A percentile compares a stretch with the other conserved stretches of the same genome.
Conservation (phyloP, 78 protist genomes). For the Bodo saltans region DNA sequence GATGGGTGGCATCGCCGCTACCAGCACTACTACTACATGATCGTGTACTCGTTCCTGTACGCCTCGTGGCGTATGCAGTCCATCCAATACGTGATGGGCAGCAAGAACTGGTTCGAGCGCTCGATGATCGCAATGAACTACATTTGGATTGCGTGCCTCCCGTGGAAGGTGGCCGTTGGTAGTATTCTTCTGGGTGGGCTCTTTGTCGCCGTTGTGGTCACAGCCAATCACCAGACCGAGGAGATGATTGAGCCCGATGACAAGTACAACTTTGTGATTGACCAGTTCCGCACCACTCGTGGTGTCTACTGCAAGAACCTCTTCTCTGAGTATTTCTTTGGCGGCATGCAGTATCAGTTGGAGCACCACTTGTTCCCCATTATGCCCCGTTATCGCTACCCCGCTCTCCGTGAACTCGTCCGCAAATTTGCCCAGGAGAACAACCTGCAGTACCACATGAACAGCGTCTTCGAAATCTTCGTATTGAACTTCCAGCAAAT, state of each 20-base stretch:
- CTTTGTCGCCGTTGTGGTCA: conserved; percentile 2
- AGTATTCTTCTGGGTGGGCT: neutral
- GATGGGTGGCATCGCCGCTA: neutral
- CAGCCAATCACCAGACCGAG: conserved; percentile 13
- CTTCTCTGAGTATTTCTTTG: neutral
- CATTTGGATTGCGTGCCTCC: neutral
- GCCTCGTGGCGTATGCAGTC: conserved; percentile 9
- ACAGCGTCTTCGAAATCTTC: neutral
- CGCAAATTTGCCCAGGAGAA: neutral
- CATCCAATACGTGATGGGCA: neutral
- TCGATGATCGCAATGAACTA: neutral
- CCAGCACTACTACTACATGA: neutral
- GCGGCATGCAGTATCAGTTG: conserved; percentile 41
- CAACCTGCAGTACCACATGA: neutral
- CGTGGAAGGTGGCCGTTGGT: neutral
- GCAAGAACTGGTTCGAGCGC: neutral
- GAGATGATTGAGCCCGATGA: neutral
- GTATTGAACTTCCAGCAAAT: neutral
- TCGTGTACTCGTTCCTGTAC: neutral
- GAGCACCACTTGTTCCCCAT: conserved; percentile 58
- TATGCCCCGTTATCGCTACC: conserved; percentile 18
- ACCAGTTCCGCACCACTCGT: conserved; percentile 31
- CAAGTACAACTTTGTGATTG: neutral
- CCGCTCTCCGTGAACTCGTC: neutral
- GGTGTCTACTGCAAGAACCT: neutral